Base-by-base conservation (phyloP, 805 yeast species). In the Cyberlindnera euphorbiae region DNA sequence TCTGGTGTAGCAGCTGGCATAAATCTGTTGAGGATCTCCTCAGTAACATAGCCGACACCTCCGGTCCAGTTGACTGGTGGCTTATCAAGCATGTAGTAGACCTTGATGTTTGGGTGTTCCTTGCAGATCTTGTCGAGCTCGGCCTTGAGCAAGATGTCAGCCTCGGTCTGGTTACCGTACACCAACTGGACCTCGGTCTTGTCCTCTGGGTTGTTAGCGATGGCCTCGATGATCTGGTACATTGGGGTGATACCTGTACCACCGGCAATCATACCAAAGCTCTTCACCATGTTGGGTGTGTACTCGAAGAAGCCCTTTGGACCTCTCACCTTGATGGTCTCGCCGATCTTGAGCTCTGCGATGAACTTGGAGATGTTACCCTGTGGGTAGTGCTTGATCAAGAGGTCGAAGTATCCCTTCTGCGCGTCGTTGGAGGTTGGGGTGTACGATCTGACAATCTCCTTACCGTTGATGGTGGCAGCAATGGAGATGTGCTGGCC, bases 201-300 rank as follows among this genome's bases (percentile, higher is more conserved):
- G 63, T 90, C 97, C 13, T 70, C 64, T 17, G 94, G 90, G 58
- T 89, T 77, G 39, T 68, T 64, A 51, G 79, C 78, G 47, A 89
- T 80, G 11, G 94, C 84, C 50, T 84, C 82, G 49, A 89, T 77
- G 49, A 88, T 80, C 67, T 88, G 96, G 63, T 78, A 86, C 96
- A 88, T 88, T 58, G 96, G 96, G 7, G 96, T 82, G 53, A 88
- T 82, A 59, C 97, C 97, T 26, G 97, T 86, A 55, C 97, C 97
- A 49, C 97, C 97, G 28, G 96, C 95, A 47, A 90, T 79, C 97
- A 89, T 89, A 36, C 82, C 87, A 41, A 89, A 70, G 42, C 73
- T 71, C 40, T 71, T 66, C 39, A 75, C 79, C 79, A 82, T 78
- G 63, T 84, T 85, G 49, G 94, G 87, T 35, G 76, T 68, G 65